Evolutionary conservation across 2,329 filamentous ascomycete genomes (phyloP), one percentile per base, ranked within the genome.

Genomic region (Fusarium verrucosum): DNA sequence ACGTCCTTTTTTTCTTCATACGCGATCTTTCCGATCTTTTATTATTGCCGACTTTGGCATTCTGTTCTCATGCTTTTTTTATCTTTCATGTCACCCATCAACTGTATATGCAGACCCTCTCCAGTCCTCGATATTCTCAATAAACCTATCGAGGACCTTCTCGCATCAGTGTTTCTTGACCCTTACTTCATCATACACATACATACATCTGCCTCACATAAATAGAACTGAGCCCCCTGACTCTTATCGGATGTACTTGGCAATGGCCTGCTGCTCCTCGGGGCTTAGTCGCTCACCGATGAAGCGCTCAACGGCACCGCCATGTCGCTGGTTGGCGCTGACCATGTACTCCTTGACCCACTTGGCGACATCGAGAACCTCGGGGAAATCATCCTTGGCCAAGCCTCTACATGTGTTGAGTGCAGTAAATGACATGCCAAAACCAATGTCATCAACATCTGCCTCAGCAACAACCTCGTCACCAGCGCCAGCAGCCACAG

Each of bases 371-470:
- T 93, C 89, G 7, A 87, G 85, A 14, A 97, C 88, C 61, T 97
- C 91, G 1, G 94, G 90, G 82, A 93, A 98, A 19, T 94, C 90
- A 75, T 98, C 95, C 47, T 83, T 84, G 2, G 86, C 80, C 5
- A 87, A 81, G 58, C 88, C 88, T 75, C 90, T 92, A 80, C 94
- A 95, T 0, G 94, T 97, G 80, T 94, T 96, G 63, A 99, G 85
- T 28, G 92, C 89, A 1, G 95, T 98, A 79, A 96, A 99, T 10
- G 93, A 94, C 66, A 97, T 89, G 23, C 95, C 95, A 73, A 99
- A 99, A 25, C 92, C 90, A 68, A 97, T 88, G 75, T 99, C 95
- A 71, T 99, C 95, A 23, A 97, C 91, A 72, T 98, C 94, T 4
- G 92, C 89, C 74, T 98, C 95, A 11, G 88, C 86, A 64, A 96